phyloP scores from a whole-genome alignment of 805 yeast genomes.

The Starmerella bacillaris region DNA sequence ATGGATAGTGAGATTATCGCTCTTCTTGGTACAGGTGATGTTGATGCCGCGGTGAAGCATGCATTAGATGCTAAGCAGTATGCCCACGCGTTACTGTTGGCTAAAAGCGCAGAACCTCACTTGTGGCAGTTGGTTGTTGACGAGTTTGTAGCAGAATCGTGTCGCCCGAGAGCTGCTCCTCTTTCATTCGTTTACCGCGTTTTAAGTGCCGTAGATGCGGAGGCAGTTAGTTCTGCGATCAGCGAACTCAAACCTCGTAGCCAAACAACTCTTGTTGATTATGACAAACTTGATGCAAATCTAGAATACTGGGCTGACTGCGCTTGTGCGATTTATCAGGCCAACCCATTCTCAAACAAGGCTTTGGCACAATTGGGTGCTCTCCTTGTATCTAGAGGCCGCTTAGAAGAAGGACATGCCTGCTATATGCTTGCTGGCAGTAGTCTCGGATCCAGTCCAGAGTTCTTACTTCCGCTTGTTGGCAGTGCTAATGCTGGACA shows the following conservation, averaged over 20 bases:
- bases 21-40: conserved; percentile 42
- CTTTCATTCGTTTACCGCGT: conserved; percentile 44
- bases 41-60: conserved; percentile 43
- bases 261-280: conserved; percentile 7
- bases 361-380: conserved; percentile 25
- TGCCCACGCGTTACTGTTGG: conserved; percentile 58
- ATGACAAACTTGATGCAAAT: conserved; percentile 8
- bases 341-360: conserved; percentile 12
- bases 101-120: conserved; percentile 46
- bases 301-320: conserved; percentile 21
- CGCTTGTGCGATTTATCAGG: conserved; percentile 17
- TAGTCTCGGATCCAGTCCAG: conserved; percentile 18
- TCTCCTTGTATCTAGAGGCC: conserved; percentile 24
- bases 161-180: conserved; percentile 24
- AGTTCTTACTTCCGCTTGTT: conserved; percentile 16
- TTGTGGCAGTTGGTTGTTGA: conserved; percentile 41
- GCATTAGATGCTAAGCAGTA: conserved; percentile 52
- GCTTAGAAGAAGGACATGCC: conserved; percentile 26
- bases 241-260: conserved; percentile 29
- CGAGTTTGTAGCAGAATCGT: conserved; percentile 35
- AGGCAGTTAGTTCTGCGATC: conserved; percentile 35
- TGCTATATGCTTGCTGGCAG: conserved; percentile 21
- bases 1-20: conserved; percentile 20
- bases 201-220: conserved; percentile 31
- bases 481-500: conserved; percentile 12